Base-by-base conservation (phyloP, 1,139 yeast genomes). In the Arxiozyma bovina region DNA sequence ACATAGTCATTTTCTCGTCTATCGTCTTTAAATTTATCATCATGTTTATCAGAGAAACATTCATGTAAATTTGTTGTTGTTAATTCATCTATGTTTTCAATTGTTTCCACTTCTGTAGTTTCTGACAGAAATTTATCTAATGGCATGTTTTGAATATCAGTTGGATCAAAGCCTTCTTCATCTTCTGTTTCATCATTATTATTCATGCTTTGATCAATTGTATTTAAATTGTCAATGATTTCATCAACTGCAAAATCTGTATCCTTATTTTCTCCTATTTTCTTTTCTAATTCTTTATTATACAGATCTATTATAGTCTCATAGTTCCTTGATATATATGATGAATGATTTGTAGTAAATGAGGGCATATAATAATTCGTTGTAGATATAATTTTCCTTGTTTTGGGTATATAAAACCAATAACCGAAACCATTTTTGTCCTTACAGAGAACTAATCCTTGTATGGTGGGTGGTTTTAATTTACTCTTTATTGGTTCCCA, bases 381-480 rank as follows among this genome's bases (percentile, higher is more conserved):
- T 23, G 54, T 52, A n/a, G 48, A 11, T 20, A 43, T 48, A 23
- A 48, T 47, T 43, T 52, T 27, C 12, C 45, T 22, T 18, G 20
- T 25, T 45, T 48, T 40, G 40, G 54, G 50, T 17, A 52, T 18
- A 22, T 43, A 49, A 42, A 52, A 52, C 12, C n/a, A 41, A 21
- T 52, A 49, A 11, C 54, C 54, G 45, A 38, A 48, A 20, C 50
- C 17, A 6, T 49, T 40, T 18, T 23, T 18, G 38, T 52, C 43
- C 23, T 38, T 44, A 23, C 46, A 52, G 15, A 49, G 25, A 4
- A 38, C 25, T 2, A 43, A 49, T 9, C 49, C 54, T 18, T 27
- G 27, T 9, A 40, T 4, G 21, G 34, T 11, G 52, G 8, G 8
- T 44, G 41, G 9, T 20, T 44, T 40, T 52, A 49, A 9, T 38